A percentile compares a stretch with the other conserved stretches of the same genome.
Conservation (phyloP, 176 grass and related monocot genomes). For the Cenchrus americanus region DNA sequence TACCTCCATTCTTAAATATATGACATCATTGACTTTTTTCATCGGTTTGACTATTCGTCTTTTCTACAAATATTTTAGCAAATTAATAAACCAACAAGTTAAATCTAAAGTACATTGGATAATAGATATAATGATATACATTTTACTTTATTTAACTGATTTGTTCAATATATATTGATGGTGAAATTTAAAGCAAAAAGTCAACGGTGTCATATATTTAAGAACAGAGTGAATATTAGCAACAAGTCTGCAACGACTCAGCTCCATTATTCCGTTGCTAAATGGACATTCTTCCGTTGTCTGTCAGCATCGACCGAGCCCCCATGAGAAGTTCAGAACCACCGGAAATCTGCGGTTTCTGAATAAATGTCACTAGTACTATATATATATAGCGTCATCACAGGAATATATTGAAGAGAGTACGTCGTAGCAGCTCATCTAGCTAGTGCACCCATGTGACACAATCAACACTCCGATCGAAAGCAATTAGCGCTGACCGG, state of each 20-base stretch:
- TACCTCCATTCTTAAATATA: no score
- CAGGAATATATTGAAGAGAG: background rate
- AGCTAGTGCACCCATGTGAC: background rate
- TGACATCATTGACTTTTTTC: no score
- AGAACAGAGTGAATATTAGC: no score
- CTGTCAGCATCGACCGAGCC: background rate
- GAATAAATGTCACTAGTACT: background rate
- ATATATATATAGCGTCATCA: background rate
- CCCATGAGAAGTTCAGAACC: background rate
- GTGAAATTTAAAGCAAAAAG: no score
- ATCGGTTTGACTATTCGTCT: no score
- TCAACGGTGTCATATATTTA: no score
- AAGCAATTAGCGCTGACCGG: background rate
- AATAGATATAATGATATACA: no score
- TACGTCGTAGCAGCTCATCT: background rate
- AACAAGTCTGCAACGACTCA: background rate
- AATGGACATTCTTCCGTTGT: background rate
- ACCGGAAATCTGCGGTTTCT: background rate
- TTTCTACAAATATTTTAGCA: no score
- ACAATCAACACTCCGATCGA: background rate
- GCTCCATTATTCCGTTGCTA: background rate
- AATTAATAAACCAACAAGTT: no score
- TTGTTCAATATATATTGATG: no score
- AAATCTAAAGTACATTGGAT: no score
- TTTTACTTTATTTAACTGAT: no score